These are phyloP conservation scores for Pichia sp. DNA, from an alignment of 1,139 yeast genomes.

Conservation along the genomic window DNA sequence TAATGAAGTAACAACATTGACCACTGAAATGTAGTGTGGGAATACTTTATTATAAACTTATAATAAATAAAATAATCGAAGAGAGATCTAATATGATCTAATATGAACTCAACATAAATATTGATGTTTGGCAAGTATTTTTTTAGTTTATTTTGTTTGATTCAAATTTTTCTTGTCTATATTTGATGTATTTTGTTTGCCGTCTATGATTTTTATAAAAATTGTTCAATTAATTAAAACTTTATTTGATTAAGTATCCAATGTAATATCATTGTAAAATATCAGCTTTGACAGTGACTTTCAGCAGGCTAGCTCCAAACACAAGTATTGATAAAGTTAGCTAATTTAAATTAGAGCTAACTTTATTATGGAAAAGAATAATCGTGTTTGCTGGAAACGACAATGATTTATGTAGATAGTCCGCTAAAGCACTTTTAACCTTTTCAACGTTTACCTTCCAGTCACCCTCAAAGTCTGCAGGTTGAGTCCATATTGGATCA, in stretches of 20 bases:
- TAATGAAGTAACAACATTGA: conserved; percentile 21
- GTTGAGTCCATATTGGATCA: conserved; percentile 20
- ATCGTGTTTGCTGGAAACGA: conserved; percentile 56
- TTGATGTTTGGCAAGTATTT: too few species aligned
- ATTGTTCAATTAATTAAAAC: too few species aligned
- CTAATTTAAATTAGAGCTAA: too few species aligned
- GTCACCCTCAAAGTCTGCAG: conserved; percentile 25
- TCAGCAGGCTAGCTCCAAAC: too few species aligned
- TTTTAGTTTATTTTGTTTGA: too few species aligned
- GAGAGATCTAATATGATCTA: conserved; percentile 25
- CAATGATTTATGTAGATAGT: conserved; percentile 55
- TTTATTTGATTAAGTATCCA: too few species aligned
- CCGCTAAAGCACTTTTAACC: conserved; percentile 47
- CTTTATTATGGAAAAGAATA: conserved; percentile 50
- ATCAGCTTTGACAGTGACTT: too few species aligned
- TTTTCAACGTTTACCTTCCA: conserved; percentile 30
- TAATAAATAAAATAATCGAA: conserved; percentile 22
- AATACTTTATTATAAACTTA: conserved; percentile 21
- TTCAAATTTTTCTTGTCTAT: too few species aligned
- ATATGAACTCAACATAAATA: conserved; percentile 15
- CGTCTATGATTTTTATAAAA: too few species aligned
- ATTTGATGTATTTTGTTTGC: too few species aligned
- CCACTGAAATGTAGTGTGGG: conserved; percentile 22
- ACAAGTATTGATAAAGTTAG: too few species aligned
- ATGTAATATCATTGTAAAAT: too few species aligned